Evolutionary conservation across 306 rosid species (phyloP).

Genomic region (Rosa multiflora): DNA sequence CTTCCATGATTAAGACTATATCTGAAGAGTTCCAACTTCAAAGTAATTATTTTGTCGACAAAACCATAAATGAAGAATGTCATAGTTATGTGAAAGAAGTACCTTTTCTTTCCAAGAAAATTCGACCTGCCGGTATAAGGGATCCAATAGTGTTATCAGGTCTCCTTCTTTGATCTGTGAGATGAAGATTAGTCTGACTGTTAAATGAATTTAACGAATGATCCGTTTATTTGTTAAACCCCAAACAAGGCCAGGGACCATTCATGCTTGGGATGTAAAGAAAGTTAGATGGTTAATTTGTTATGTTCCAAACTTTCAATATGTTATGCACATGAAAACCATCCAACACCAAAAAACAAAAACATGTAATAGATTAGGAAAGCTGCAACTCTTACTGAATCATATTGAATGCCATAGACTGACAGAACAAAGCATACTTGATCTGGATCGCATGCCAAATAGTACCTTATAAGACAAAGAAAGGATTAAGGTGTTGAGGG

Average conservation of each 20-base stretch:
- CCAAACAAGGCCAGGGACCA: neutral
- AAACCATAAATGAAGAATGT: slow-evolving; percentile 13
- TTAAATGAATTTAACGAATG: slow-evolving; percentile 21
- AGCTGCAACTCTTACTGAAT: slow-evolving; percentile 57
- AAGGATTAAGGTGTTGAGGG: no score
- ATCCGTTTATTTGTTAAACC: neutral
- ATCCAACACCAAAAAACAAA: neutral
- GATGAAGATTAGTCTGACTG: slow-evolving; percentile 24
- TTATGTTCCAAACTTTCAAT: neutral
- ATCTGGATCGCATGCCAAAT: slow-evolving; percentile 73
- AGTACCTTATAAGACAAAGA: slow-evolving; percentile 47
- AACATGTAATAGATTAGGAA: neutral
- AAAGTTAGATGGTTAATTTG: neutral
- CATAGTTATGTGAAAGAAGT: neutral
- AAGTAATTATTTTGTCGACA: neutral
- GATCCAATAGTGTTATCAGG: slow-evolving; percentile 70
- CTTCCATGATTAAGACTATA: slow-evolving; percentile 1
- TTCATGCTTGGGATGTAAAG: neutral
- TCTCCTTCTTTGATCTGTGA: slow-evolving; percentile 93
- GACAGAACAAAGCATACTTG: slow-evolving; percentile 72
- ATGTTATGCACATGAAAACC: neutral
- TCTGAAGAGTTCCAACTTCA: neutral
- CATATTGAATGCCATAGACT: slow-evolving; percentile 67
- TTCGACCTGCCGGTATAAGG: slow-evolving; percentile 47
- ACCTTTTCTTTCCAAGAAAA: slow-evolving; percentile 87